Base-by-base conservation (phyloP, 345 rosid species). In the Gossypium ekmanianum region DNA sequence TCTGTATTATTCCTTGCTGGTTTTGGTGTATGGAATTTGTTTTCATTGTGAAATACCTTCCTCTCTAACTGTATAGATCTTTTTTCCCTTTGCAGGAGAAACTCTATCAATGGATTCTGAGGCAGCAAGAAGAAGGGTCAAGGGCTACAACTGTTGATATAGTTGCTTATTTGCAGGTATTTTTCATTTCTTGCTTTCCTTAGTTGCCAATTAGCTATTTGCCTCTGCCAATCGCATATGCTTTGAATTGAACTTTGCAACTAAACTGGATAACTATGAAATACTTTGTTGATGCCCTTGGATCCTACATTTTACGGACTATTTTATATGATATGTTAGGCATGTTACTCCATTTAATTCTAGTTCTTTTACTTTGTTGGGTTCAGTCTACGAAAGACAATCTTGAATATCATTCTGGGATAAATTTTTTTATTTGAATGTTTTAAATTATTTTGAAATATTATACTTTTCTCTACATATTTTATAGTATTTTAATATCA, bases 41-140 rank as follows among this genome's bases (percentile, higher is more conserved):
- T 63, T 34, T 65, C 27, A 11, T 43, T 64, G 12, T 64, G 26
- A 17, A 62, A n/a, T 18, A 11, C 11, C 24, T 64, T 64, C 26
- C 9, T 41, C 8, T 64, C 69, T 64, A n/a, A 64, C 3, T n/a
- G 16, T 64, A 18, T 41, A 10, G 16, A 43, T 64, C 66, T 6
- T 2, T 16, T 1, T 59, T 26, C 26, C 17, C 1, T 34, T 34
- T 34, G 41, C 73, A 92, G 97, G 97, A 92, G 78, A 92, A 92
- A 75, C 84, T 92, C 44, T 86, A 83, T 79, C 94, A 92, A 34
- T 92, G 97, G 97, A 86, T 92, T 72, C 72, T 88, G 83, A 86
- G 93, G 78, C 87, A 90, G 75, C 86, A 88, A 82, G 94, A 88
- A 80, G 91, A 86, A 77, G 97, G 94, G 74, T 80, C 86, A 26